A percentile compares a stretch with the other conserved stretches of the same genome.
Evolutionary conservation across 1,284 basidiomycete species (phyloP).

Genomic region (Ustilago shanxiensis): DNA sequence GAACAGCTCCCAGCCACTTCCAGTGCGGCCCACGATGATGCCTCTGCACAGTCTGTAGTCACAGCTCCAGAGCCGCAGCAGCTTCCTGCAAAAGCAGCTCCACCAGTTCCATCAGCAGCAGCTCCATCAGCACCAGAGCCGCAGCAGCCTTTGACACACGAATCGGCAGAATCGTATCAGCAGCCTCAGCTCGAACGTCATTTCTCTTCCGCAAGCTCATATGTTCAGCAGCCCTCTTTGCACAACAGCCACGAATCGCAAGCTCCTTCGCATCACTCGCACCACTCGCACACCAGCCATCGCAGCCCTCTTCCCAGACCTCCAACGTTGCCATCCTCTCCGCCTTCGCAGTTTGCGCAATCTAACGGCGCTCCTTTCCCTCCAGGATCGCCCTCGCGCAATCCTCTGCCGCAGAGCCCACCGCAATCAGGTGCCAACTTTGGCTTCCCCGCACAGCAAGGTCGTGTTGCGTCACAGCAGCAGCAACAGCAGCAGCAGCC

Average conservation of each 20-base stretch:
- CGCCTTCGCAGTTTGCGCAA: constrained; percentile 8
- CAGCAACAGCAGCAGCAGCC: background rate
- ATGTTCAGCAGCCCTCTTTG: constrained; percentile 30
- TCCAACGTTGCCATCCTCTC: constrained; percentile 25
- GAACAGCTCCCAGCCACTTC: constrained; percentile 12
- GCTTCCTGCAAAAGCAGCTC: constrained; percentile 1
- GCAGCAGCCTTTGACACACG: background rate
- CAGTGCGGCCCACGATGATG: background rate
- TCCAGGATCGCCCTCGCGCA: constrained; percentile 15
- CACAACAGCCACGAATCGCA: constrained; percentile 30
- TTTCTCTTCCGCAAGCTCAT: constrained; percentile 51
- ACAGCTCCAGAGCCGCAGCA: constrained; percentile 2
- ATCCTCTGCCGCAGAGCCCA: constrained; percentile 2
- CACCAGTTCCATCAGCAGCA: constrained; percentile 2
- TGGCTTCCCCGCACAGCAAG: constrained; percentile 14
- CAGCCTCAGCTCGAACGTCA: constrained; percentile 41
- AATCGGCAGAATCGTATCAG: constrained; percentile 1
- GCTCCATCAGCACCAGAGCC: constrained; percentile 4
- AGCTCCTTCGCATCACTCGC: constrained; percentile 24
- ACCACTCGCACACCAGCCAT: constrained; percentile 29
- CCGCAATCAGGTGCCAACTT: constrained; percentile 16
- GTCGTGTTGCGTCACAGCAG: constrained; percentile 3
- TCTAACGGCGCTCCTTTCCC: constrained; percentile 7
- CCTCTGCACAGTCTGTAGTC: constrained; percentile 4
- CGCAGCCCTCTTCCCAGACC: constrained; percentile 40